A percentile compares a stretch with the other conserved stretches of the same genome.
Conservation (phyloP, 2,329 filamentous ascomycete genomes). For the Biscogniauxia marginata region DNA sequence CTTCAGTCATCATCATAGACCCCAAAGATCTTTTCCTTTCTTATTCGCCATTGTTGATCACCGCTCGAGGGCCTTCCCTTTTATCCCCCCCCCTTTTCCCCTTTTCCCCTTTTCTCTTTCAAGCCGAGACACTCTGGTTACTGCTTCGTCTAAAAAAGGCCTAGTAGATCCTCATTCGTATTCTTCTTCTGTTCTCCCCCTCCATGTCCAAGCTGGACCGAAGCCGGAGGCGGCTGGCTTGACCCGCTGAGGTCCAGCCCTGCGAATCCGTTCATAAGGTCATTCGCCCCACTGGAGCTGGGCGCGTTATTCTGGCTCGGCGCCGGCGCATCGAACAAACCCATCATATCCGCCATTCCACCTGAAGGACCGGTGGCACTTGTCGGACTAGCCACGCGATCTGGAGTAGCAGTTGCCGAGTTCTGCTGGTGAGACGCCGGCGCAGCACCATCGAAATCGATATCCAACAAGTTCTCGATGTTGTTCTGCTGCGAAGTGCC, state of each 20-base stretch:
- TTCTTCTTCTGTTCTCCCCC: conserved; percentile 38
- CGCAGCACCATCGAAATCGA: conserved; percentile 90
- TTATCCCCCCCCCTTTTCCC: neutral
- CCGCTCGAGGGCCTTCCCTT: no score
- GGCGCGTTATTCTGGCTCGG: conserved; percentile 47
- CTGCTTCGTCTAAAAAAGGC: conserved; percentile 48
- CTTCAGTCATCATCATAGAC: neutral
- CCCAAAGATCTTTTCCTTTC: neutral
- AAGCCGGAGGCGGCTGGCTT: conserved; percentile 63
- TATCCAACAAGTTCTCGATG: conserved; percentile 91
- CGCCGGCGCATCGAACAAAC: conserved; percentile 66
- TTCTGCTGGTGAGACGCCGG: conserved; percentile 76
- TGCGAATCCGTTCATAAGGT: conserved; percentile 87
- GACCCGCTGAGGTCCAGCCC: conserved; percentile 70
- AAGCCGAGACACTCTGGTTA: neutral
- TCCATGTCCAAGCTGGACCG: conserved; percentile 52
- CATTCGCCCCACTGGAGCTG: conserved; percentile 50
- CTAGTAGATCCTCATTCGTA: conserved; percentile 60
- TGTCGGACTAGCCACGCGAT: conserved; percentile 64
- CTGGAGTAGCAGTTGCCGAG: conserved; percentile 59
- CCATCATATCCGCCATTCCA: conserved; percentile 64
- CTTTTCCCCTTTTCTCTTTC: neutral
- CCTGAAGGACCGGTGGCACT: conserved; percentile 38
- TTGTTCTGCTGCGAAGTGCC: conserved; percentile 65
- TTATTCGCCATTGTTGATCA: no score